Percentiles rank a stretch among this genome's conserved stretches.
Evolutionary conservation across 2,329 filamentous ascomycete genomes (phyloP).

Genomic region (Penicillium thymicola): DNA sequence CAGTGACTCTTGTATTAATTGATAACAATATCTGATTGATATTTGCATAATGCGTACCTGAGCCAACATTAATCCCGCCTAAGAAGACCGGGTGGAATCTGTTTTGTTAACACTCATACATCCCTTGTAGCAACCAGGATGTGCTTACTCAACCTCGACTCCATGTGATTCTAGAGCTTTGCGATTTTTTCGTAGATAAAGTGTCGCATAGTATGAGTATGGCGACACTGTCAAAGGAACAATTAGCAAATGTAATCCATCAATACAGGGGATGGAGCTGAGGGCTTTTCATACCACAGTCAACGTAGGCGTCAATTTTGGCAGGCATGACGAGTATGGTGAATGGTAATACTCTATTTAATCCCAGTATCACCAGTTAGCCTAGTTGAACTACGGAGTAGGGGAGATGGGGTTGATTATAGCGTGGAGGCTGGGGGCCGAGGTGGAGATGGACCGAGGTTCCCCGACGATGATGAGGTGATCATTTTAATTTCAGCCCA

Average conservation of each 20-base stretch:
- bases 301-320: constrained; percentile 24
- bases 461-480: constrained; percentile 22
- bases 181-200: constrained; percentile 57
- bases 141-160: constrained; percentile 64
- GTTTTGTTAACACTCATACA: not conserved
- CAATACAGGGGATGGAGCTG: not conserved
- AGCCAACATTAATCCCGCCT: constrained; percentile 61
- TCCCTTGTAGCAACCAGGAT: not conserved
- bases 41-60: constrained; percentile 43
- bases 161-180: constrained; percentile 55
- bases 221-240: constrained; percentile 55
- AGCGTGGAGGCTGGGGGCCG: constrained; percentile 7
- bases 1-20: not conserved
- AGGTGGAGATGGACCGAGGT: constrained; percentile 23
- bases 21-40: not conserved
- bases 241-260: not conserved
- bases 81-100: constrained; percentile 72
- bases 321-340: constrained; percentile 13
- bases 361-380: not conserved
- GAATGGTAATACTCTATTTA: not conserved
- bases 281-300: constrained; percentile 18
- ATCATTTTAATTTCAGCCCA: constrained; percentile 12
- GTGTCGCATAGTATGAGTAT: constrained; percentile 53
- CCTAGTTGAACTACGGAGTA: too few relatives aligned
- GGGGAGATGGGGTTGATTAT: constrained; percentile 6